Evolutionary conservation across 768 basidiomycete species (phyloP).

Genomic region (Phanerochaete carnosa): DNA sequence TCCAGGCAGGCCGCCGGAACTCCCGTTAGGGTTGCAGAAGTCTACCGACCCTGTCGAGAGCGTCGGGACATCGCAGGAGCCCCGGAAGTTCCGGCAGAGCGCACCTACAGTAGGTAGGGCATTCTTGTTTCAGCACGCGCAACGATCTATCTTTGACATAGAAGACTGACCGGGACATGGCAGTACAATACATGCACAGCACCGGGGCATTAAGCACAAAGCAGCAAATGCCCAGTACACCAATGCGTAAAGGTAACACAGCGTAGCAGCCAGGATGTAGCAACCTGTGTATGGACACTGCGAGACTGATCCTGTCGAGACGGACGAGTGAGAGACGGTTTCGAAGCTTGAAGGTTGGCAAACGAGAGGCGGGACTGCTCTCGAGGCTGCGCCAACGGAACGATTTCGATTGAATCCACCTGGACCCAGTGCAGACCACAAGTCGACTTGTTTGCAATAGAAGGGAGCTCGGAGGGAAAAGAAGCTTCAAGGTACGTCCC

Average conservation of each 20-base stretch:
- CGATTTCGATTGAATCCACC: neutral
- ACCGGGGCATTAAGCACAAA: neutral
- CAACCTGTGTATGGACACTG: neutral
- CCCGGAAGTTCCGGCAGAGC: no score
- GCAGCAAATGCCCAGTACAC: neutral
- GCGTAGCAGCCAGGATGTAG: neutral
- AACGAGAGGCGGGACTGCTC: neutral
- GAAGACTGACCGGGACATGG: neutral
- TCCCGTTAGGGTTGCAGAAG: no score
- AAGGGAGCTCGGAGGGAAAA: neutral
- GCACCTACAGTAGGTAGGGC: neutral
- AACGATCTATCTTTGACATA: neutral
- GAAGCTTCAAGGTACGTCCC: neutral
- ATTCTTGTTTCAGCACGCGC: neutral
- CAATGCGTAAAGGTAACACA: no score
- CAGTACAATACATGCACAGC: neutral
- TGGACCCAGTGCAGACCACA: constrained; percentile 1
- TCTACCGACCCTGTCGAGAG: no score
- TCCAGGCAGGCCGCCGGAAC: neutral
- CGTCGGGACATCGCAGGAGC: no score
- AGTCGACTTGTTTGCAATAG: neutral
- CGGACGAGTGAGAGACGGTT: neutral
- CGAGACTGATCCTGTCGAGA: neutral
- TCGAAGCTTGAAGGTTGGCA: no score
- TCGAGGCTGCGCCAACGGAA: neutral